Percentiles rank a stretch among this genome's conserved stretches.
Conservation (phyloP, 768 basidiomycete species). For the Chalciporus chontae region DNA sequence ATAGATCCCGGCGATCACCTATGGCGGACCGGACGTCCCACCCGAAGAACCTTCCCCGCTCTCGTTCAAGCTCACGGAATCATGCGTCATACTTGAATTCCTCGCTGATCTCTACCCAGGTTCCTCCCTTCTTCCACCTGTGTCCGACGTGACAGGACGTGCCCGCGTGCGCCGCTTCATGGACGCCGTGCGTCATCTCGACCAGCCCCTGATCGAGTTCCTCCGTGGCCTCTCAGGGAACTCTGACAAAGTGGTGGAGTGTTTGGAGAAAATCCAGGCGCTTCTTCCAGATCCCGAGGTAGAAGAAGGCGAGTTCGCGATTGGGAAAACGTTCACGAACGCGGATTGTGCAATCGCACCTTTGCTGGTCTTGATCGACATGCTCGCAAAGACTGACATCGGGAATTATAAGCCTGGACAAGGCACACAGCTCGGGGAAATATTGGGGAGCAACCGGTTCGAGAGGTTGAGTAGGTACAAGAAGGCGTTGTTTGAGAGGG, state of each 20-base stretch:
- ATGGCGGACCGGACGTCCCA: conserved; percentile 52
- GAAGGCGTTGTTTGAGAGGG: conserved; percentile 41
- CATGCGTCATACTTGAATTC: conserved; percentile 61
- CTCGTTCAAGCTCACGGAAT: conserved; percentile 60
- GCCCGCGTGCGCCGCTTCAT: conserved; percentile 62
- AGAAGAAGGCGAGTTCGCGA: conserved; percentile 35
- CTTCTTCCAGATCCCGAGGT: conserved; percentile 37
- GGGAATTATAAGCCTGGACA: conserved; percentile 47
- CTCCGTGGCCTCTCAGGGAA: conserved; percentile 15
- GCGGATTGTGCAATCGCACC: conserved; percentile 60
- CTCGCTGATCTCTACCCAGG: conserved; percentile 54
- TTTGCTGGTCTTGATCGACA: conserved; percentile 46
- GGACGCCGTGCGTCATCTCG: conserved; percentile 46
- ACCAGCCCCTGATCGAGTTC: conserved; percentile 33
- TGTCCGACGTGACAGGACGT: conserved; percentile 45
- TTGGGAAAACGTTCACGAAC: conserved; percentile 46
- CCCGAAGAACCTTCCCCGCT: conserved; percentile 55
- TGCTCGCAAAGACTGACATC: conserved; percentile 43
- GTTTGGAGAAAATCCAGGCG: conserved; percentile 3
- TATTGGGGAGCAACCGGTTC: conserved; percentile 42
- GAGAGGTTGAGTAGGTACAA: conserved; percentile 47
- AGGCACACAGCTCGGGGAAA: conserved; percentile 41
- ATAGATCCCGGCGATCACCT: conserved; percentile 56
- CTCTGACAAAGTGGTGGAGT: neutral
- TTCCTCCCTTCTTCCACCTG: conserved; percentile 43